Percentiles rank a stretch among this genome's conserved stretches.
These are phyloP conservation scores for Limnomonas spitsbergensis DNA, from an alignment of 139 green algal species.

Conservation along the genomic window DNA sequence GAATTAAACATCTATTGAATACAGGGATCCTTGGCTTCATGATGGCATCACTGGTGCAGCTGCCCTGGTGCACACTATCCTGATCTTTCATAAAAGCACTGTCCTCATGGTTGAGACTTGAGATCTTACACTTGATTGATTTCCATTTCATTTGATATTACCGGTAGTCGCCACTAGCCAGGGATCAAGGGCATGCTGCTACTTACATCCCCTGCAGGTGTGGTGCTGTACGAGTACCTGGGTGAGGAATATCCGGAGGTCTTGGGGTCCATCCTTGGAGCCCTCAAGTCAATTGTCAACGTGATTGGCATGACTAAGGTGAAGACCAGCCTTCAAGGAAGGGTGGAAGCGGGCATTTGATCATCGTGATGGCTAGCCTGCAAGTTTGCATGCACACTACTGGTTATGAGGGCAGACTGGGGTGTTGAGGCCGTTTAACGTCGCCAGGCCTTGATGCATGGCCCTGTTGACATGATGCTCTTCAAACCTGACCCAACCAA, in stretches of 20 bases:
- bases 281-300: constrained; percentile 93
- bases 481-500: too few relatives aligned
- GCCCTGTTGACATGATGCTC: too few relatives aligned
- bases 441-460: too few relatives aligned
- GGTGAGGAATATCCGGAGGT: constrained; percentile 98
- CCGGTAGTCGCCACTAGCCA: not conserved
- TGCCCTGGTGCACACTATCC: too few relatives aligned
- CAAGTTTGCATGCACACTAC: too few relatives aligned
- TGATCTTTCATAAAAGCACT: too few relatives aligned
- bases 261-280: constrained; percentile 93
- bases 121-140: not conserved
- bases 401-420: too few relatives aligned
- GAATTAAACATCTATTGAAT: not conserved
- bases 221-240: constrained; percentile 97
- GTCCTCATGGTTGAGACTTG: not conserved
- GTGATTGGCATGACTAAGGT: constrained; percentile 90
- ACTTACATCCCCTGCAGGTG: constrained; percentile 40
- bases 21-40: too few relatives aligned
- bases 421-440: too few relatives aligned
- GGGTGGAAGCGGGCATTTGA: too few relatives aligned
- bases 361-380: too few relatives aligned
- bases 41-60: too few relatives aligned
- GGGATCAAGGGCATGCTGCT: not conserved
- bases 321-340: not conserved
- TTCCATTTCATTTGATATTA: not conserved